Conservation (phyloP, 495 filamentous ascomycete genomes). For the Neurospora sp. region DNA sequence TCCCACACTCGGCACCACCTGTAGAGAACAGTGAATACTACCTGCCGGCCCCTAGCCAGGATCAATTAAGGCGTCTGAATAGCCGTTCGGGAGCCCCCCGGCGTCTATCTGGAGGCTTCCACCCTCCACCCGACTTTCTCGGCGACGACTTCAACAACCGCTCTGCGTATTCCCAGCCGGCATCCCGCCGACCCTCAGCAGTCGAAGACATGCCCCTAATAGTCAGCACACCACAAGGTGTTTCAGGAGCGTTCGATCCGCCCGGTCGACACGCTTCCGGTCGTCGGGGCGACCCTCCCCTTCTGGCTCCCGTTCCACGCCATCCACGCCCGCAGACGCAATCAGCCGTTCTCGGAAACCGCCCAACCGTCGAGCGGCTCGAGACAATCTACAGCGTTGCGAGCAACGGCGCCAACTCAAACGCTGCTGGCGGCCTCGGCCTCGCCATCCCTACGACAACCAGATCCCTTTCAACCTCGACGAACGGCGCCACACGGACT, state of each 20-base stretch:
- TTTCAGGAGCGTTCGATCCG: constrained; percentile 32
- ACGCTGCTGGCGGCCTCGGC: constrained; percentile 38
- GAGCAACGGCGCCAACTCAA: constrained; percentile 59
- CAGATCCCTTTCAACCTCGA: constrained; percentile 20
- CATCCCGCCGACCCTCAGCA: constrained; percentile 3
- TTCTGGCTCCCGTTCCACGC: constrained; percentile 31
- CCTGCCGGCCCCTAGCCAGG: constrained; percentile 19
- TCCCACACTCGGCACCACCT: constrained; percentile 33
- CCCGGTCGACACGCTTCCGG: constrained; percentile 19
- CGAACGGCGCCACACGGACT: constrained; percentile 16
- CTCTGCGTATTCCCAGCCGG: constrained; percentile 11
- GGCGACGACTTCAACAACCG: constrained; percentile 8
- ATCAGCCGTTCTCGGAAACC: constrained; percentile 20
- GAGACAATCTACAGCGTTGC: constrained; percentile 77
- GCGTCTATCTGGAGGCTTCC: constrained; percentile 23
- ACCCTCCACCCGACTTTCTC: constrained; percentile 21
- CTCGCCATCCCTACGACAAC: not conserved
- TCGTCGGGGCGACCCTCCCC: constrained; percentile 21
- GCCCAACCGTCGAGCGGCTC: constrained; percentile 49
- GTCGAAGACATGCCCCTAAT: constrained; percentile 34
- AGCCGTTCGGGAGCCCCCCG: constrained; percentile 9
- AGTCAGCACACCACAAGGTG: constrained; percentile 37
- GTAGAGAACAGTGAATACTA: constrained; percentile 19
- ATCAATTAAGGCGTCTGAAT: constrained; percentile 18
- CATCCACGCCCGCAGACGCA: constrained; percentile 30